Conservation (phyloP, 2,329 filamentous ascomycete genomes). For the Cladophialophora psammophila region DNA sequence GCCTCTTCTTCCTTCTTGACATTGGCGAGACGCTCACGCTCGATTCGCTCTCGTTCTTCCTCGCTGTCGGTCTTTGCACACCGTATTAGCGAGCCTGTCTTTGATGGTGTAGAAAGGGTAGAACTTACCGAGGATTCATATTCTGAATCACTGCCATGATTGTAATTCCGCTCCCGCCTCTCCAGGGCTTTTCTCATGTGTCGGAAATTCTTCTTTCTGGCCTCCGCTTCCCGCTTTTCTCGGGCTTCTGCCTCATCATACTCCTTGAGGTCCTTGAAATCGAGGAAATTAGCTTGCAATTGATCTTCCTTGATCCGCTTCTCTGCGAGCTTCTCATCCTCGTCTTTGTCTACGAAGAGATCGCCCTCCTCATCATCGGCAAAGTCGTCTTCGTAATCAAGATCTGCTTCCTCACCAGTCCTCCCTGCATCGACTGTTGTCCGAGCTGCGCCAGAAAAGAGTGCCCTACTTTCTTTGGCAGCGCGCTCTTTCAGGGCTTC, state of each 20-base stretch:
- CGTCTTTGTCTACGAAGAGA: conserved; percentile 76
- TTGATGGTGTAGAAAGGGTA: conserved; percentile 43
- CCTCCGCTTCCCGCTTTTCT: conserved; percentile 68
- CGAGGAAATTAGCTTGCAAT: conserved; percentile 86
- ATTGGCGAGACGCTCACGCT: conserved; percentile 60
- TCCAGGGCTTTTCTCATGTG: conserved; percentile 79
- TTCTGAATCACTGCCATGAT: conserved; percentile 77
- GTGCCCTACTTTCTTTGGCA: conserved; percentile 54
- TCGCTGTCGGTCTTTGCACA: conserved; percentile 56
- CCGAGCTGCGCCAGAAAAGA: conserved; percentile 49
- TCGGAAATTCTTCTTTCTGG: conserved; percentile 75
- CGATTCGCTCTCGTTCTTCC: conserved; percentile 61
- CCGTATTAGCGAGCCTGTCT: conserved; percentile 38
- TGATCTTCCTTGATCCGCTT: conserved; percentile 80
- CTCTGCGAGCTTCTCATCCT: conserved; percentile 76
- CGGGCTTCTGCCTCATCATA: conserved; percentile 72
- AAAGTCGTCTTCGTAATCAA: conserved; percentile 78
- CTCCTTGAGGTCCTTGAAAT: conserved; percentile 74
- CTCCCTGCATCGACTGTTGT: conserved; percentile 28
- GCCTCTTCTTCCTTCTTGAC: conserved; percentile 61
- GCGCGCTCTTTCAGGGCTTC: conserved; percentile 68
- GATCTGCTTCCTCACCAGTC: conserved; percentile 64
- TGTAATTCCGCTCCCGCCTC: conserved; percentile 83
- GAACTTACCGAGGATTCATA: conserved; percentile 60
- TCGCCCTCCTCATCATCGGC: conserved; percentile 86